Evolutionary conservation across 768 basidiomycete species (phyloP).

Genomic region (Phanerochaete carnosa): DNA sequence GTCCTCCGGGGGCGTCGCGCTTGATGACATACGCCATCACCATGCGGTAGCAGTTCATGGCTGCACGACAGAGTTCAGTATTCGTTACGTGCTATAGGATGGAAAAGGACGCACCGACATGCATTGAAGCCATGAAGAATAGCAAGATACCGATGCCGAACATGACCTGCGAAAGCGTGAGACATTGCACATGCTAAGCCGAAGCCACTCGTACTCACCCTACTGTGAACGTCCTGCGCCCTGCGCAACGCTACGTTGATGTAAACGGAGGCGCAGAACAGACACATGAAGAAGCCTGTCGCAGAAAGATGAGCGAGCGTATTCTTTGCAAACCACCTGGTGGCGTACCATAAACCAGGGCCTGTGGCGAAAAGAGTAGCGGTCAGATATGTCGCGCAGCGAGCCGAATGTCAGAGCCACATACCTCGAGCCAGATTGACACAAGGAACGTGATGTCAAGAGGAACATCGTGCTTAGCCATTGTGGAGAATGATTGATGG

Average conservation of each 20-base stretch:
- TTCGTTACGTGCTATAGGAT: not conserved
- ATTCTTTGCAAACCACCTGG: not conserved
- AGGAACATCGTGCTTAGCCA: slow-evolving; percentile 14
- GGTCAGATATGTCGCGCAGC: not conserved
- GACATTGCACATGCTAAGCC: not conserved
- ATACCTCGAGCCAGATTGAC: slow-evolving; percentile 17
- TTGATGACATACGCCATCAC: slow-evolving; percentile 12
- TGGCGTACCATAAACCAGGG: slow-evolving; percentile 14
- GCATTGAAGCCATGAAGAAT: slow-evolving; percentile 11
- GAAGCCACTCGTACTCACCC: not conserved
- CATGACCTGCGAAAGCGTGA: slow-evolving; percentile 5
- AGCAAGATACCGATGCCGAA: slow-evolving; percentile 8
- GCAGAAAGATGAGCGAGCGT: not conserved
- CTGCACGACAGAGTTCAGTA: not conserved
- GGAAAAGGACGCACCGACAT: slow-evolving; percentile 6
- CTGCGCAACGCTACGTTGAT: slow-evolving; percentile 15
- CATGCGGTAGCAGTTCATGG: slow-evolving; percentile 18
- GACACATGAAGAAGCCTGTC: slow-evolving; percentile 14
- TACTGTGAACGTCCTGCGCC: slow-evolving; percentile 12
- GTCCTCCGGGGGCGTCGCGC: slow-evolving; percentile 12
- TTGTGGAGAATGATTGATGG: not conserved
- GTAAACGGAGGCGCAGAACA: slow-evolving; percentile 13
- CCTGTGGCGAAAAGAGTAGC: slow-evolving; percentile 1
- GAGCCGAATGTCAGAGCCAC: not conserved
- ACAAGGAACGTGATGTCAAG: slow-evolving; percentile 17